Evolutionary conservation across 148 eudicot genomes (phyloP), one percentile per base, ranked within the genome.

Genomic region (Pouteria glomerata): DNA sequence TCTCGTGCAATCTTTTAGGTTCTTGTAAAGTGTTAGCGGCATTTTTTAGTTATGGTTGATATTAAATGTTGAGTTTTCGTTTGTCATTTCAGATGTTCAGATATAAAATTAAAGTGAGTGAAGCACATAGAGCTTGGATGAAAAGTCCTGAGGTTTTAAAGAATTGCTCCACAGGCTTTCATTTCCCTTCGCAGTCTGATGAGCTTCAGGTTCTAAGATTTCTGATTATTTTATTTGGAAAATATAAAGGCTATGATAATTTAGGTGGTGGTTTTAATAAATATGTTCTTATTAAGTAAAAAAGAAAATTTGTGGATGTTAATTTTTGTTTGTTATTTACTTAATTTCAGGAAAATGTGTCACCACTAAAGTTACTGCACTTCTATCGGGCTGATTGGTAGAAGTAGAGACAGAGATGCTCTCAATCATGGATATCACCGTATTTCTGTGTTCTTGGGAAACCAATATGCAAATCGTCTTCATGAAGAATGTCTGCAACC

Each of bases 81-180:
- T 16, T 31, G 26, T 57, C 57, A 27, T 70, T 75, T 70, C 82
- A 93, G 98, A 80, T 93, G 75, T 87, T 85, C 79, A 74, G 76
- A 45, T 82, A 79, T 57, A 88, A 93, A 75, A 85, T 90, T 23
- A 82, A 87, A 75, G 37, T 79, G 68, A 83, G 81, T 76, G 87
- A 85, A 73, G 95, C 88, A 8, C 92, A 73, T 68, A 85, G 82
- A 85, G 84, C 84, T 61, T 93, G 94, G 92, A 86, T 92, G 82
- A 86, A 79, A 71, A 74, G 69, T 72, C 95, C 97, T 2, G 98
- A 93, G 73, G 68, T 73, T 68, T 68, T 90, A 86, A 80, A 80
- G 61, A 89, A 89, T 69, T 90, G 98, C 86, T 93, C 97, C 33
- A 85, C 84, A 2, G 98, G 98, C 27, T 85, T 90, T 42, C 27